Conservation (phyloP, 805 yeast species). For the Zygoascus bituminiphila region DNA sequence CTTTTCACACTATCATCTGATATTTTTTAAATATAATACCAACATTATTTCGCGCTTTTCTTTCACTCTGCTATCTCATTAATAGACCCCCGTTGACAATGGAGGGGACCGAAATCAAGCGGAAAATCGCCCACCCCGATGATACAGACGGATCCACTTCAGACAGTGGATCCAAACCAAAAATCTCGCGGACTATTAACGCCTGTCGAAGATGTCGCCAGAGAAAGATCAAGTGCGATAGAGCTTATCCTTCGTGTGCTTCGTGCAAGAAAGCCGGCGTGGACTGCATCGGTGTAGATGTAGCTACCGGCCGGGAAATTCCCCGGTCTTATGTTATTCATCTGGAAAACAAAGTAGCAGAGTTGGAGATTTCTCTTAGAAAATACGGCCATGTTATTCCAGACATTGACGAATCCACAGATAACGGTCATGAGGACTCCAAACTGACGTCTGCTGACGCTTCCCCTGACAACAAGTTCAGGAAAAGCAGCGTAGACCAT, state of each 20-base stretch:
- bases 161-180: not conserved
- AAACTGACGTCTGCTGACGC: not conserved
- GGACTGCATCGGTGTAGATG: slow-evolving; percentile 78
- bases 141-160: too few species aligned
- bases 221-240: slow-evolving; percentile 61
- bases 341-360: slow-evolving; percentile 55
- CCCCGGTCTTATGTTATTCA: slow-evolving; percentile 66
- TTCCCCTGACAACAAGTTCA: not conserved
- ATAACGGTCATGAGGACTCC: not conserved
- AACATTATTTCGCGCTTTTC: too few species aligned
- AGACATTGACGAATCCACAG: not conserved
- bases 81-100: too few species aligned
- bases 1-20: too few species aligned
- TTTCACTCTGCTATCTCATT: too few species aligned
- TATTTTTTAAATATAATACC: too few species aligned
- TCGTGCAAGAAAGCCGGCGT: slow-evolving; percentile 54
- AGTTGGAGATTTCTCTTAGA: slow-evolving; percentile 45
- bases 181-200: slow-evolving; percentile 39
- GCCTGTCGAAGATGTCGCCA: slow-evolving; percentile 79
- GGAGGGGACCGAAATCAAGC: not conserved
- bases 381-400: slow-evolving; percentile 29
- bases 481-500: slow-evolving; percentile 16
- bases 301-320: slow-evolving; percentile 79
- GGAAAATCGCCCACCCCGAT: not conserved
- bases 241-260: slow-evolving; percentile 57